A percentile compares a stretch with the other conserved stretches of the same genome.
Evolutionary conservation across 176 grass and related monocot genomes (phyloP).

Genomic region (Metroxylon sagu): DNA sequence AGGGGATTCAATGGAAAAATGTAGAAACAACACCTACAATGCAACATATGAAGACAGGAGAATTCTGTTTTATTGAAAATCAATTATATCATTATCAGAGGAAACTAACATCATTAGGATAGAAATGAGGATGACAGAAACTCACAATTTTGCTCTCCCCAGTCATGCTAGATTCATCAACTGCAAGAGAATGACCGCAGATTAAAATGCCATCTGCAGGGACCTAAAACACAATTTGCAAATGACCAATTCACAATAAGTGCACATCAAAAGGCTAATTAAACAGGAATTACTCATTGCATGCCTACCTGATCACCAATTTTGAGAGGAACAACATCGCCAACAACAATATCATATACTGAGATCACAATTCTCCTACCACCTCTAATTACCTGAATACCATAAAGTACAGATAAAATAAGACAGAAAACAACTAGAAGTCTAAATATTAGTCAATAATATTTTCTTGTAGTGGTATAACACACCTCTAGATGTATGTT

Average conservation of each 20-base stretch:
- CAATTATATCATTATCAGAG: no score
- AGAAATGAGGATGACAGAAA: slow-evolving; percentile 2
- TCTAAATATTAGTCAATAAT: not conserved
- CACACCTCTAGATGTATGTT: slow-evolving; percentile 91
- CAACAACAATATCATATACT: slow-evolving; percentile 85
- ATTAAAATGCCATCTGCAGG: slow-evolving; percentile 87
- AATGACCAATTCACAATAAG: slow-evolving; percentile 18
- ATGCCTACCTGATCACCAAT: slow-evolving; percentile 89
- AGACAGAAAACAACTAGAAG: slow-evolving; percentile 1
- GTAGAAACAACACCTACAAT: no score
- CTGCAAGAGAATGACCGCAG: slow-evolving; percentile 73
- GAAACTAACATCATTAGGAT: no score
- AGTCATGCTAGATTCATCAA: slow-evolving; percentile 97
- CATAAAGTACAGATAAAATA: slow-evolving; percentile 8
- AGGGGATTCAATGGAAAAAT: no score
- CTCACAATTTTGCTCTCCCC: slow-evolving; percentile 96
- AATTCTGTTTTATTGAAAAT: no score
- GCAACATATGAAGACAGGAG: no score
- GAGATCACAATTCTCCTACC: slow-evolving; percentile 70
- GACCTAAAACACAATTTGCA: slow-evolving; percentile 44
- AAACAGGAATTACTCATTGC: not conserved
- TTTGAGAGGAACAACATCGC: slow-evolving; percentile 81
- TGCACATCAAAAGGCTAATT: not conserved
- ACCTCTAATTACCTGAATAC: slow-evolving; percentile 63
- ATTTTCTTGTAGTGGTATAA: not conserved